phyloP scores from a whole-genome alignment of 2,329 filamentous ascomycete species.

The Fusarium liriodendri region DNA sequence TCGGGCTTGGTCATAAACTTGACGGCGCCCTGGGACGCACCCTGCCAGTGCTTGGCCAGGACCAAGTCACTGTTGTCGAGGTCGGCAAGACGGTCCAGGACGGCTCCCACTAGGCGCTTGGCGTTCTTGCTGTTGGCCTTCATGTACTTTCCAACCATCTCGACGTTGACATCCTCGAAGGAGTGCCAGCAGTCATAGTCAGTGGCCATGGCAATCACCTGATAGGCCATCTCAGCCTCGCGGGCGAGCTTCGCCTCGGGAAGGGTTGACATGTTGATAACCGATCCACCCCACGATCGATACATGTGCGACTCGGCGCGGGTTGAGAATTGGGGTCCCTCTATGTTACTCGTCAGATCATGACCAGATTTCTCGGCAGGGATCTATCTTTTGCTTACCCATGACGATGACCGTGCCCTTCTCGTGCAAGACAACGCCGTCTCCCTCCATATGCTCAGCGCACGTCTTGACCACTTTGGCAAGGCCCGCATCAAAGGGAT shows the following conservation, averaged over 20 bases:
- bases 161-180: conserved; percentile 86
- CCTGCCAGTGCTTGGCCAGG: conserved; percentile 83
- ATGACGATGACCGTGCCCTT: conserved; percentile 91
- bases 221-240: conserved; percentile 96
- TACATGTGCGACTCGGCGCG: conserved; percentile 97
- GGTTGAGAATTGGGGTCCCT: conserved; percentile 98
- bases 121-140: conserved; percentile 91
- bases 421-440: conserved; percentile 86
- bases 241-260: conserved; percentile 96
- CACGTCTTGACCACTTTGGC: conserved; percentile 82
- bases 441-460: conserved; percentile 80
- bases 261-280: conserved; percentile 98
- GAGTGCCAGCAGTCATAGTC: conserved; percentile 99
- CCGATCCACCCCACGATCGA: conserved; percentile 89
- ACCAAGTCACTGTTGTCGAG: conserved; percentile 82
- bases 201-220: conserved; percentile 99
- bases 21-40: conserved; percentile 80
- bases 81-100: conserved; percentile 86
- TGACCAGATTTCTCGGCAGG: conserved; percentile 7
- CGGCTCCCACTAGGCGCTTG: conserved; percentile 83
- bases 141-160: conserved; percentile 98
- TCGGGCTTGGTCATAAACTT: conserved; percentile 84
- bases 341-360: conserved; percentile 56
- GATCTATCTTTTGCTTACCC: conserved; percentile 60
- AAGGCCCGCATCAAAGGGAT: conserved; percentile 88